Percentiles rank a stretch among this genome's conserved stretches.
Evolutionary conservation across 371 early-diverging fungal genomes (phyloP).

Genomic region (Syncephalis fuscata): DNA sequence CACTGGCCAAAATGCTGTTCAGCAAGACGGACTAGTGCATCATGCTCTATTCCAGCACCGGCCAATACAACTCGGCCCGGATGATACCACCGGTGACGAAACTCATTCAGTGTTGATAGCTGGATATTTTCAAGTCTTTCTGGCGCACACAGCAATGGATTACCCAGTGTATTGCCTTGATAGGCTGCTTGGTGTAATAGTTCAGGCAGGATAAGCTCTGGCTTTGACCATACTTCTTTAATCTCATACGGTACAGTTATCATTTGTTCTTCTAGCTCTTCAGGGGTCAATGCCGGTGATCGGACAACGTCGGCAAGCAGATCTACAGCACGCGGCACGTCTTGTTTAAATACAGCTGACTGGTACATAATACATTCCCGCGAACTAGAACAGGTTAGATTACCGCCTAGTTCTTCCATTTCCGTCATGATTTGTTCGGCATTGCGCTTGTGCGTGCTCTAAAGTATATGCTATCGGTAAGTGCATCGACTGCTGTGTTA

Average conservation of each 20-base stretch:
- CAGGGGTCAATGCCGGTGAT: conserved; percentile 43
- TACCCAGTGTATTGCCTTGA: conserved; percentile 64
- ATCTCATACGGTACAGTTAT: conserved; percentile 71
- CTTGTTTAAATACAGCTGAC: conserved; percentile 73
- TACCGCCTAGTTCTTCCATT: conserved; percentile 78
- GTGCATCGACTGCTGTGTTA: background rate
- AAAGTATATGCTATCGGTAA: background rate
- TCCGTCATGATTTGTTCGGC: conserved; percentile 53
- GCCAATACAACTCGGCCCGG: conserved; percentile 87
- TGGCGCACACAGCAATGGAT: conserved; percentile 58
- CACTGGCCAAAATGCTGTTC: conserved; percentile 43
- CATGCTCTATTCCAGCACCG: conserved; percentile 77
- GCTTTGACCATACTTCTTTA: conserved; percentile 63
- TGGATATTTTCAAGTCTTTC: conserved; percentile 46
- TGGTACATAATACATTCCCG: conserved; percentile 92
- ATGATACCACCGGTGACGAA: conserved; percentile 59
- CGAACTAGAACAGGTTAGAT: conserved; percentile 74
- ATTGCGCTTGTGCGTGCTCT: conserved; percentile 40
- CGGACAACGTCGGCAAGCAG: conserved; percentile 68
- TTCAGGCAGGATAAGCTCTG: conserved; percentile 77
- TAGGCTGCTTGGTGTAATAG: conserved; percentile 74
- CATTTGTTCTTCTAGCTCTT: conserved; percentile 72
- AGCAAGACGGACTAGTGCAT: conserved; percentile 55
- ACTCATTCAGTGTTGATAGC: conserved; percentile 43
- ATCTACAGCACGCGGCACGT: conserved; percentile 46